Evolutionary conservation across 2,329 filamentous ascomycete genomes (phyloP).

Genomic region (Aspergillus alliaceus): DNA sequence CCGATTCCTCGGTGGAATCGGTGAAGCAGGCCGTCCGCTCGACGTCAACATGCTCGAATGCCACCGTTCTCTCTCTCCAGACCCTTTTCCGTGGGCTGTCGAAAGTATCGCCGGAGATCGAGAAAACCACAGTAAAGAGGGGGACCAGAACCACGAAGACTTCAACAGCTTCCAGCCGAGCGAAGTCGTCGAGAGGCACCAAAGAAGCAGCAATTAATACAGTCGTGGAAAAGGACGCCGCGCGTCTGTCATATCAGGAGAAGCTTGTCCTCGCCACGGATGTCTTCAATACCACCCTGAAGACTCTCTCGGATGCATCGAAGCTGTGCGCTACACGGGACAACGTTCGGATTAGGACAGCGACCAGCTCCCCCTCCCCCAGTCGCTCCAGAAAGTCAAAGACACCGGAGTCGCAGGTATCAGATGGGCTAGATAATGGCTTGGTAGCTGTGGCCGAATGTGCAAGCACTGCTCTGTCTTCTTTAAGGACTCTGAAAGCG

Average conservation of each 20-base stretch:
- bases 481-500: conserved; percentile 35
- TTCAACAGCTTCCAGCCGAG: conserved; percentile 19
- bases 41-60: conserved; percentile 53
- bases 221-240: conserved; percentile 25
- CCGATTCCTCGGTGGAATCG: conserved; percentile 38
- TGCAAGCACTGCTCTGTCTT: conserved; percentile 40
- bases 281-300: conserved; percentile 47
- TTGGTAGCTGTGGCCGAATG: conserved; percentile 40
- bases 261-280: conserved; percentile 46
- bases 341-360: conserved; percentile 12
- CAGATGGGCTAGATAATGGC: conserved; percentile 20
- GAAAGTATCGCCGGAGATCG: conserved; percentile 22
- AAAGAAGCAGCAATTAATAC: conserved; percentile 27
- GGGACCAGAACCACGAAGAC: conserved; percentile 26
- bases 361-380: conserved; percentile 27
- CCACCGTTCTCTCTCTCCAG: conserved; percentile 41
- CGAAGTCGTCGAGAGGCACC: conserved; percentile 26
- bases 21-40: conserved; percentile 58
- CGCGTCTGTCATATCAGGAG: conserved; percentile 36
- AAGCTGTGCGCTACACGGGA: conserved; percentile 26
- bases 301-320: conserved; percentile 42
- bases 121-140: conserved; percentile 20
- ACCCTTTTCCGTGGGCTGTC: conserved; percentile 35
- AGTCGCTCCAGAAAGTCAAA: conserved; percentile 30
- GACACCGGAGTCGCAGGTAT: conserved; percentile 5